Evolutionary conservation across 2,329 filamentous ascomycete species (phyloP).

Genomic region (Pezicula rhizophila): DNA sequence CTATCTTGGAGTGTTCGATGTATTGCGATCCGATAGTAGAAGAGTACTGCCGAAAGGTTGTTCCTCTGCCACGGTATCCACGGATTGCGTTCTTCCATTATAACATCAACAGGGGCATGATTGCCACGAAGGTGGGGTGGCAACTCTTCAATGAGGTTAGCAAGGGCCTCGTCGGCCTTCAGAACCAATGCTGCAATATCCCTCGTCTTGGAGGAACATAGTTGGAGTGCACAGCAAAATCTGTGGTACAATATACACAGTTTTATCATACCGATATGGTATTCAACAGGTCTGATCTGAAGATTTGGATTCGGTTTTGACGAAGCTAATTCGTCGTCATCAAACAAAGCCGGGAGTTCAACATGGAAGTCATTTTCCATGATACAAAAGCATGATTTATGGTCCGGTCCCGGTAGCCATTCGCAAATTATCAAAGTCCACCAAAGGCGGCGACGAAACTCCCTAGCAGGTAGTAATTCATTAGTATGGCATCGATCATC

Average conservation of each 20-base stretch:
- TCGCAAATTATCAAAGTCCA: slow-evolving; percentile 2
- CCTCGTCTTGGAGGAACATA: not conserved
- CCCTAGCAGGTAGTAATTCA: not conserved
- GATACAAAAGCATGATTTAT: not conserved
- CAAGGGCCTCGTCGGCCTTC: not conserved
- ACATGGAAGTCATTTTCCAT: slow-evolving; percentile 1
- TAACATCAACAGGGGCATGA: not conserved
- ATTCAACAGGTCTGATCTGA: not conserved
- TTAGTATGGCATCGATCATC: not conserved
- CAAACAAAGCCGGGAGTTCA: not conserved
- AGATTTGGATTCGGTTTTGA: not conserved
- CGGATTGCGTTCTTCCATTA: slow-evolving; percentile 20
- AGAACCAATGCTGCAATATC: not conserved
- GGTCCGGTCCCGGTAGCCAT: not conserved
- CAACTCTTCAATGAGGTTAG: not conserved
- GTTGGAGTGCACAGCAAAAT: not conserved
- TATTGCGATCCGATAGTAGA: not conserved
- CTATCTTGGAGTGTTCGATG: slow-evolving; percentile 1
- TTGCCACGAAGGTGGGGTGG: not conserved
- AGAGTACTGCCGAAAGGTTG: not conserved
- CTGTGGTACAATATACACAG: not conserved
- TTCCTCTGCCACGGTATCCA: slow-evolving; percentile 48
- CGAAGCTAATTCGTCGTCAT: not conserved
- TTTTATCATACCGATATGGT: slow-evolving; percentile 2
- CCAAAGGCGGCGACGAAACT: not conserved